phyloP scores from a whole-genome alignment of 805 yeast genomes.

The Kodamaea jinghongensis region DNA sequence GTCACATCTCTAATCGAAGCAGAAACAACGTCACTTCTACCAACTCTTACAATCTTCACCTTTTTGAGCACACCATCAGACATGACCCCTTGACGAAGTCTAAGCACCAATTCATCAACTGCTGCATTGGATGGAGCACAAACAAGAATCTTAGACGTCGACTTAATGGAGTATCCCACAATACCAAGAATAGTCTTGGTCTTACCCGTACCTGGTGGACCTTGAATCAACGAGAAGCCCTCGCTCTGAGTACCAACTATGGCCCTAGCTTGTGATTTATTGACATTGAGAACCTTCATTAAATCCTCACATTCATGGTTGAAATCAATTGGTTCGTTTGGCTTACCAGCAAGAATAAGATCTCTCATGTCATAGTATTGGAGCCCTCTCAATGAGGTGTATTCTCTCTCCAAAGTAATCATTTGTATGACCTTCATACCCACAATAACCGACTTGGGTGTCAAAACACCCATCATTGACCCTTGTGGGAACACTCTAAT shows the following conservation, averaged over 20 bases:
- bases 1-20: constrained; percentile 78
- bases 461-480: constrained; percentile 50
- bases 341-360: constrained; percentile 63
- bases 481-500: constrained; percentile 61
- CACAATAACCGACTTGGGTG: constrained; percentile 61
- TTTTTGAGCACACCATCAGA: constrained; percentile 50
- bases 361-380: constrained; percentile 76
- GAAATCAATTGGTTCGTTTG: constrained; percentile 42
- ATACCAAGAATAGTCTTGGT: constrained; percentile 95
- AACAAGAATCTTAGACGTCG: constrained; percentile 58
- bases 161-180: constrained; percentile 63
- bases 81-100: constrained; percentile 73
- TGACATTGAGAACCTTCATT: constrained; percentile 55
- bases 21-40: constrained; percentile 85
- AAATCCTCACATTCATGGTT: constrained; percentile 37
- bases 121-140: constrained; percentile 99
- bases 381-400: constrained; percentile 74
- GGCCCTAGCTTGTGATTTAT: constrained; percentile 89
- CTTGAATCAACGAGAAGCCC: constrained; percentile 92
- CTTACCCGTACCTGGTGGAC: constrained; percentile 97
- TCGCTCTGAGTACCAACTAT: constrained; percentile 66
- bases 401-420: constrained; percentile 93
- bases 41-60: constrained; percentile 81
- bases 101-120: constrained; percentile 87
- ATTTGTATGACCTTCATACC: constrained; percentile 79